Evolutionary conservation across 345 rosid species (phyloP).

Genomic region (Lumnitzera racemosa): DNA sequence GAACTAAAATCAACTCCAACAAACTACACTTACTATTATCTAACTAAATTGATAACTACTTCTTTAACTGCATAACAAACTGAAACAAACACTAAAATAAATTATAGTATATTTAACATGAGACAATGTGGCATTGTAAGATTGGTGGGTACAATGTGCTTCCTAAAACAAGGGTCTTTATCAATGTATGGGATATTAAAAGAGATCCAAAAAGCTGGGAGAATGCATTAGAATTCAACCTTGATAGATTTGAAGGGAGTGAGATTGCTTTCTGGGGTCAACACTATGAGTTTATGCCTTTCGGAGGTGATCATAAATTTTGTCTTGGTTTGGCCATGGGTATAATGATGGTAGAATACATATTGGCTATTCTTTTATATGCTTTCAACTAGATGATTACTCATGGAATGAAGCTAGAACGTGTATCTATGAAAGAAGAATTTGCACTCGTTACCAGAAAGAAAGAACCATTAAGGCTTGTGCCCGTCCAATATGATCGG

Average conservation of each 20-base stretch:
- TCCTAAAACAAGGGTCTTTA: conserved; percentile 25
- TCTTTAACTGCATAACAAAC: no score
- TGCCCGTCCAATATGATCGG: no score
- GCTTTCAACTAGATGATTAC: no score
- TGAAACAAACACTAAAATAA: no score
- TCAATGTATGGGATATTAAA: conserved; percentile 33
- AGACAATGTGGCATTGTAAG: conserved; percentile 20
- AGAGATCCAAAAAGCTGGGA: conserved; percentile 38
- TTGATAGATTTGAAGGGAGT: conserved; percentile 33
- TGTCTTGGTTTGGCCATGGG: conserved; percentile 43
- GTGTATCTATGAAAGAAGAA: no score
- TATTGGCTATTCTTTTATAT: conserved; percentile 21
- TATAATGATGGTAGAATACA: conserved; percentile 16
- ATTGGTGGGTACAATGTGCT: conserved; percentile 30
- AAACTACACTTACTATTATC: no score
- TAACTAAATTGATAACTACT: no score
- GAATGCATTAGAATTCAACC: conserved; percentile 29
- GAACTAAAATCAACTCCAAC: no score
- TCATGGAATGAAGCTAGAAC: no score
- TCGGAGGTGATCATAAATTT: conserved; percentile 44
- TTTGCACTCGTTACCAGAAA: no score
- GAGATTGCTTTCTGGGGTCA: conserved; percentile 37
- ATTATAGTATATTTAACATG: no score
- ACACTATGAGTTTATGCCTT: conserved; percentile 39
- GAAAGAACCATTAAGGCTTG: no score